Conservation (phyloP, 495 filamentous ascomycete species). For the Penicillium tannophilum region DNA sequence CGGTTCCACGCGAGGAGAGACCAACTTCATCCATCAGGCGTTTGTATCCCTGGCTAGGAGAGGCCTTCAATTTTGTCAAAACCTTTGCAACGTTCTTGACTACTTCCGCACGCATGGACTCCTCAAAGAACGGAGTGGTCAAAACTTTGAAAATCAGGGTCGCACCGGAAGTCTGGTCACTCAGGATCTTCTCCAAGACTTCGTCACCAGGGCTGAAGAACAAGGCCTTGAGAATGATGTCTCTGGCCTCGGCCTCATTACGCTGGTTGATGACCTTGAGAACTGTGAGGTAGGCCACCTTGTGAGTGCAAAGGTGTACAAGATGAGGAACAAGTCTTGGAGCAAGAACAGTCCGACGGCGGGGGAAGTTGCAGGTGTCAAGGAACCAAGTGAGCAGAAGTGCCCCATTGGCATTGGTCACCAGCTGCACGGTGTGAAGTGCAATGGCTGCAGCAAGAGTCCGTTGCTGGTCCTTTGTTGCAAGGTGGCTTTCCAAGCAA, state of each 20-base stretch:
- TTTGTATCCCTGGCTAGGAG: slow-evolving; percentile 95
- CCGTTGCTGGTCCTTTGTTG: slow-evolving; percentile 92
- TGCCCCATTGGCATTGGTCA: slow-evolving; percentile 95
- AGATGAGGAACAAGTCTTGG: slow-evolving; percentile 92
- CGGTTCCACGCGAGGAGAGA: slow-evolving; percentile 64
- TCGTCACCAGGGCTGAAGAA: slow-evolving; percentile 94
- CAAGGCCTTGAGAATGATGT: slow-evolving; percentile 84
- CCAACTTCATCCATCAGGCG: slow-evolving; percentile 97
- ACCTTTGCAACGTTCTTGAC: slow-evolving; percentile 90
- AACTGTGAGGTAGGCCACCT: slow-evolving; percentile 96
- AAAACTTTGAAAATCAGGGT: slow-evolving; percentile 98
- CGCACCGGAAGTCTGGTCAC: slow-evolving; percentile 88
- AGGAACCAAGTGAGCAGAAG: slow-evolving; percentile 96
- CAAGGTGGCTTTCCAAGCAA: slow-evolving; percentile 93
- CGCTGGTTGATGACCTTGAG: slow-evolving; percentile 98
- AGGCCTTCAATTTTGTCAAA: slow-evolving; percentile 84
- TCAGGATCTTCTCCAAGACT: slow-evolving; percentile 85
- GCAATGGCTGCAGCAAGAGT: slow-evolving; percentile 94
- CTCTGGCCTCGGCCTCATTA: slow-evolving; percentile 90
- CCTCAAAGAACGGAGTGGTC: slow-evolving; percentile 97
- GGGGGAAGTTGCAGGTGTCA: slow-evolving; percentile 95
- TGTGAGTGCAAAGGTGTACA: slow-evolving; percentile 98
- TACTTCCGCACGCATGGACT: slow-evolving; percentile 82
- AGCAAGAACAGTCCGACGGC: slow-evolving; percentile 87
- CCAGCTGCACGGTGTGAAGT: slow-evolving; percentile 92